Base-by-base conservation (phyloP, 164 flowering plant species). In the Paratinospora sagittata region DNA sequence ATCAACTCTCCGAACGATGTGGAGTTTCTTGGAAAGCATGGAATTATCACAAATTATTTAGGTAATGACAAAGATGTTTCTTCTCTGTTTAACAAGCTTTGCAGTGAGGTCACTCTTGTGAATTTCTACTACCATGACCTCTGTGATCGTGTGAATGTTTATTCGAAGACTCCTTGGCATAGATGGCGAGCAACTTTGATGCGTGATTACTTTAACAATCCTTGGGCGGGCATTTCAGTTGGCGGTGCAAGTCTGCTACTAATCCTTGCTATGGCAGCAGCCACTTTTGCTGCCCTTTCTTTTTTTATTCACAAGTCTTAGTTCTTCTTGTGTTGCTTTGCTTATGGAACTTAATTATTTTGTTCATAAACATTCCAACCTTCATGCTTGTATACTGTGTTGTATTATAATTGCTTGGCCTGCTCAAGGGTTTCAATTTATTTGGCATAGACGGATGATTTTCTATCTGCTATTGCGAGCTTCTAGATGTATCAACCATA, bases 281-380 rank as follows among this genome's bases (percentile, higher is more conserved):
- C 74, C 33, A 27, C 67, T 24, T 63, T 47, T 45, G 34, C 72
- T 16, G 24, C 68, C 3, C 67, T 80, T 21, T 49, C 81, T 16
- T 75, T 70, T 41, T 27, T 36, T 68, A 49, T 55, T 67, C 27
- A 39, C 33, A 66, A 55, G 57, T 45, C 52, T 8, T 39, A 39
- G 16, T 33, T 66, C 19, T 66, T 24, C 33, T 43, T 21, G 8
- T 64, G 21, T 64, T 64, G 21, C 39, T 30, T 30, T 30, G 34
- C 34, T 61, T 61, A 14, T 61, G 63, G 21, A 23, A 26, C 26
- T 12, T 9, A 26, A 26, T 9, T 55, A 55, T 23, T 55, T n/a
- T 55, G 24, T 19, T n/a, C 23, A 52, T 52, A n/a, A 52, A 8
- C 21, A 52, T 52, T 16, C 23, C 23, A 17, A n/a, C 60, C 60